These are phyloP conservation scores for Botrytis fragariae DNA, from an alignment of 2,329 filamentous ascomycete genomes.

Conservation along the genomic window DNA sequence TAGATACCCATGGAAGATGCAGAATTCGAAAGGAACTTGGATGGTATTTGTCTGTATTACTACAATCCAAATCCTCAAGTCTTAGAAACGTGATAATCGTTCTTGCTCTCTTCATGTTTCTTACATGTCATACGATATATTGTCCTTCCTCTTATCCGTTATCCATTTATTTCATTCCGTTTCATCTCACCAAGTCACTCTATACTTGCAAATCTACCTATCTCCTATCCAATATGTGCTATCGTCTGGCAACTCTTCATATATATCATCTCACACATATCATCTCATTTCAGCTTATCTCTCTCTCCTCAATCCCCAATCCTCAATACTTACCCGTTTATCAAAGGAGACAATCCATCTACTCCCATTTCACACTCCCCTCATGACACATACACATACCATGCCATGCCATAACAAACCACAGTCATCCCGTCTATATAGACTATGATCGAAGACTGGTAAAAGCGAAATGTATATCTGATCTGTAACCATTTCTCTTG, in stretches of 20 bases:
- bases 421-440: no score
- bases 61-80: background rate
- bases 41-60: background rate
- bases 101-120: background rate
- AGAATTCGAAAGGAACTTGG: background rate
- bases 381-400: no score
- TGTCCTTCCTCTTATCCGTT: no score
- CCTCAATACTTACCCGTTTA: background rate
- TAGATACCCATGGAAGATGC: background rate
- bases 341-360: no score
- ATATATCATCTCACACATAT: background rate
- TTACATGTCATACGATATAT: accelerated
- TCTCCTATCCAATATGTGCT: background rate
- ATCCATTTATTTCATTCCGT: background rate
- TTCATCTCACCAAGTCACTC: background rate
- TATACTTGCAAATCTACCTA: background rate
- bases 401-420: no score
- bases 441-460: no score
- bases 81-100: accelerated
- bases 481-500: no score
- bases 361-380: no score
- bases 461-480: no score
- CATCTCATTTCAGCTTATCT: background rate
- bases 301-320: background rate
- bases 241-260: background rate